Base-by-base conservation (phyloP, 805 yeast species). In the Suhomyces pyralidae region DNA sequence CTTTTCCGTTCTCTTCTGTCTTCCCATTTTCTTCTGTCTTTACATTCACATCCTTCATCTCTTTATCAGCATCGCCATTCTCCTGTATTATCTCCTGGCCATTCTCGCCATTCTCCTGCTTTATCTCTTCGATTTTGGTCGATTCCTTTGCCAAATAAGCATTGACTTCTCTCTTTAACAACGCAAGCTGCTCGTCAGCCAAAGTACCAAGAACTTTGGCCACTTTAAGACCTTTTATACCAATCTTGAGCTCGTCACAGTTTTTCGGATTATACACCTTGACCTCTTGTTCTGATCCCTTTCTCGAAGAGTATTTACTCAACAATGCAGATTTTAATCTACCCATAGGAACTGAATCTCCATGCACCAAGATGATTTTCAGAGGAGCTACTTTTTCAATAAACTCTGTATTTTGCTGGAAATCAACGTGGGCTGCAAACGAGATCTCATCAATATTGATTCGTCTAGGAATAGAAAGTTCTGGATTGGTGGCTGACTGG, bases 361-460 rank as follows among this genome's bases (percentile, higher is more conserved):
- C 99, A 69, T 94, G 99, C 2, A 94, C 99, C 51, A 94, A 78
- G 53, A 93, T 90, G 55, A 94, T 88, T 51, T 88, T 84, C 54
- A 81, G 81, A 0, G 99, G 96, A 53, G 87, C 86, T 2, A 94
- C 90, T 54, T 84, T 76, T 59, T 92, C 97, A 54, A 94, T 94
- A 64, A 94, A 94, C 52, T 88, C 89, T 1, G 96, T 77, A 61
- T 94, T 94, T 64, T 94, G 97, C 61, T 88, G 90, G 69, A 87
- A 94, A 66, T 94, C 99, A 20, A 94, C 99, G 70, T 94, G 99
- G 0, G 99, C 99, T n/a, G 99, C 98, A 77, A 94, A 94, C 1
- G 98, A 92, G 3, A 94, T 86, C 68, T 94, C 99, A 58, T 93
- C 97, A 15, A 94, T 85, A 46, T 81, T 82, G 51, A 96, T 71